phyloP scores from a whole-genome alignment of 2,329 filamentous ascomycete species.

The Lecanicillium sp. region DNA sequence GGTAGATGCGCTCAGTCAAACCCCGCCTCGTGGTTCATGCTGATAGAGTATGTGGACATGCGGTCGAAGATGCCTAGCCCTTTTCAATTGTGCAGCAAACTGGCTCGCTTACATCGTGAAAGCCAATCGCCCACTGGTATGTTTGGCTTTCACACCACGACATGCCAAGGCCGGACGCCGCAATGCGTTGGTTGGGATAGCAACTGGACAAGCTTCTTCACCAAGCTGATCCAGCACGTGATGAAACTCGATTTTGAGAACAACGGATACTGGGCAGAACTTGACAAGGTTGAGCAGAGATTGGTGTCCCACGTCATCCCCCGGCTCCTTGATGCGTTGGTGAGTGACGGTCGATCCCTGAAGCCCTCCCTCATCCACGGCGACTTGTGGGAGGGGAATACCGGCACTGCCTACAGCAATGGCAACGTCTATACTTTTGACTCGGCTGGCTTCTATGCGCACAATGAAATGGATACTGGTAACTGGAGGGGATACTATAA shows the following conservation, averaged over 20 bases:
- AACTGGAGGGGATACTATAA: constrained; percentile 17
- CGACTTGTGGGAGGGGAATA: constrained; percentile 25
- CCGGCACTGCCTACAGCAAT: constrained; percentile 17
- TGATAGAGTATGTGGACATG: no score
- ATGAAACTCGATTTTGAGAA: constrained; percentile 5
- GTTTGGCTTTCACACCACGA: constrained; percentile 25
- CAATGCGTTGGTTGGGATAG: constrained; percentile 21
- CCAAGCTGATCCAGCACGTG: constrained; percentile 6
- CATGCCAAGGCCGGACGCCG: constrained; percentile 19
- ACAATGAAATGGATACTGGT: constrained; percentile 23
- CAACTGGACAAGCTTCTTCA: constrained; percentile 27
- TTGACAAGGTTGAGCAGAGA: constrained; percentile 12
- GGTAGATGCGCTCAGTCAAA: no score
- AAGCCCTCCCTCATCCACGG: constrained; percentile 24
- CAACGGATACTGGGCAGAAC: constrained; percentile 14
- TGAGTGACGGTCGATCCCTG: constrained; percentile 20
- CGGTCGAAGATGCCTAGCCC: no score
- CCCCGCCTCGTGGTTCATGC: no score
- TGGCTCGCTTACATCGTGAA: no score
- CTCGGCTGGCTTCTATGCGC: constrained; percentile 21
- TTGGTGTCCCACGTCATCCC: constrained; percentile 19
- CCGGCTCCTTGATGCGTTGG: constrained; percentile 19
- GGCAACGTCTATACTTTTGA: constrained; percentile 23
- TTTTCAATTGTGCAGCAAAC: no score
- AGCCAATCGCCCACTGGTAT: constrained; percentile 23